Percentiles rank a stretch among this genome's conserved stretches.
Conservation (phyloP, 1,139 yeast species). For the Debaryomyces udenii region DNA sequence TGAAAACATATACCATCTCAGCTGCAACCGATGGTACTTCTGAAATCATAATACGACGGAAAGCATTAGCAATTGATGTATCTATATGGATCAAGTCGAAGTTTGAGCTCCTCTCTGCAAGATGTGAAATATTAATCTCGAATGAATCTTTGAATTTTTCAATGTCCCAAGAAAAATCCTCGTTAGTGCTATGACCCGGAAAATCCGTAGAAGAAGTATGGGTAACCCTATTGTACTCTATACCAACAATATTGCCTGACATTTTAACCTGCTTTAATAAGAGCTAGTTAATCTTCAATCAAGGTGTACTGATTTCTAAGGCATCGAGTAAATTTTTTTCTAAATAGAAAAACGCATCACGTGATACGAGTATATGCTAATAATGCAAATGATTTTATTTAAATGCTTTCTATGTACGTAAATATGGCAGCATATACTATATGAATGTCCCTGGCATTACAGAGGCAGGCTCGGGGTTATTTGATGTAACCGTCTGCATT, state of each 20-base stretch:
- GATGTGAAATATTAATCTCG: slow-evolving; percentile 66
- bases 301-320: slow-evolving; percentile 4
- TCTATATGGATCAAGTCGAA: slow-evolving; percentile 87
- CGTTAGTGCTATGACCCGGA: slow-evolving; percentile 74
- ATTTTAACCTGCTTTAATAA: slow-evolving; percentile 18
- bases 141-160: slow-evolving; percentile 75
- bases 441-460: slow-evolving; percentile 17
- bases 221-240: slow-evolving; percentile 89
- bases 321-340: slow-evolving; percentile 11
- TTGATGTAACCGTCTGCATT: slow-evolving; percentile 1
- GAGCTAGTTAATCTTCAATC: not conserved
- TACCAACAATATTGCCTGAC: slow-evolving; percentile 71
- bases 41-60: slow-evolving; percentile 94
- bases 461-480: not conserved
- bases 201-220: slow-evolving; percentile 86
- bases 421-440: slow-evolving; percentile 2
- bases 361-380: not conserved
- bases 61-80: slow-evolving; percentile 93
- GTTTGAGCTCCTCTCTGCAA: slow-evolving; percentile 73
- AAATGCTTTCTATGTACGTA: not conserved
- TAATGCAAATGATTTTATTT: not conserved
- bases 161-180: slow-evolving; percentile 79
- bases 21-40: slow-evolving; percentile 97
- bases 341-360: slow-evolving; percentile 1
- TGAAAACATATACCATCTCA: slow-evolving; percentile 85